Base-by-base conservation (phyloP, 148 eudicot species). In the Camellia sinensis region DNA sequence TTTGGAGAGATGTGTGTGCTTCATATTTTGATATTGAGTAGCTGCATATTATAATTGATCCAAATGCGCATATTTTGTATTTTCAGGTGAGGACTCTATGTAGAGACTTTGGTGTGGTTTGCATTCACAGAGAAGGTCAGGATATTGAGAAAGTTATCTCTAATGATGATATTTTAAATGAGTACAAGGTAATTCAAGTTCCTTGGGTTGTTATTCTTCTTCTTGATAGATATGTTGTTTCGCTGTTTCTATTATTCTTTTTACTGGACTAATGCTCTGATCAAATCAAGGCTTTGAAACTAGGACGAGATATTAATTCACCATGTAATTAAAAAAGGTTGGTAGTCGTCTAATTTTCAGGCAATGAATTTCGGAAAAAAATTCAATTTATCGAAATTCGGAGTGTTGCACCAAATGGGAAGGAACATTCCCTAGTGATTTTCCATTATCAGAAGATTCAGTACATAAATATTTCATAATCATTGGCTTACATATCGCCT, bases 101-200 rank as follows among this genome's bases (percentile, higher is more conserved):
- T 74, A 88, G 89, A 86, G 98, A 95, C 87, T 95, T 88, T 83
- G 97, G 98, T 15, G 88, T 95, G 81, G 93, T 89, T 83, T 95
- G 98, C 81, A 89, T 93, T 54, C 87, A 97, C 46, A 87, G 98
- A 80, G 96, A 88, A 80, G 93, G 93, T 59, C 97, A 89, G 75
- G 93, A 93, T 78, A 83, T 92, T 82, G 91, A 92, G 69, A 89
- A 88, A 80, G 74, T 92, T 10, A 84, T 93, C 52, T 80, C 77
- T 5, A 75, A 77, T 71, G 83, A 89, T 85, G 88, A 81, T 5
- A 95, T 95, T 81, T 71, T 95, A 80, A 90, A 65, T 46, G 83
- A 89, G 60, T 86, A 83, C 88, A 90, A 89, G 97, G 98, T 91
- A 84, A 81, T 67, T 2, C n/a, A n/a, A 17, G 7, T 40, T 62